These are phyloP conservation scores for Daldinia sp. DNA, from an alignment of 2,329 filamentous ascomycete genomes.

Conservation along the genomic window DNA sequence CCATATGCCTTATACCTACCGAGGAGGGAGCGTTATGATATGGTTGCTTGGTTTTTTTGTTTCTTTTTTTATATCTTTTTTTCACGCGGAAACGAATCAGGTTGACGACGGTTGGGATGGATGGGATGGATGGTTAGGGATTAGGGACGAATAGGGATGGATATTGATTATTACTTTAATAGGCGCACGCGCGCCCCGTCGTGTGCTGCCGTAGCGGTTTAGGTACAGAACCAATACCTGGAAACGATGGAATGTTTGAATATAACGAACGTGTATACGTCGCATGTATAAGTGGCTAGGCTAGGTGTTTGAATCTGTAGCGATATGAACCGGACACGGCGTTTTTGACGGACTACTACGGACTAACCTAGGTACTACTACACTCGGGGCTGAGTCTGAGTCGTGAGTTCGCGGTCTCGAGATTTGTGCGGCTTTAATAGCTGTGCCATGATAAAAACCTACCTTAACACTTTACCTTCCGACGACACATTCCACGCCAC, in stretches of 20 bases:
- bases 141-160: background rate
- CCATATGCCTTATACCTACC: no score
- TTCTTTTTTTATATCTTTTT: no score
- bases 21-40: no score
- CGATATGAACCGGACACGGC: no score
- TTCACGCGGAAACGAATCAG: background rate
- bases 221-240: background rate
- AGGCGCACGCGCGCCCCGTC: background rate
- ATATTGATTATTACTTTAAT: background rate
- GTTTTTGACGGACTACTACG: no score
- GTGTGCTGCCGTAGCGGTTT: background rate
- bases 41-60: no score
- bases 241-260: background rate
- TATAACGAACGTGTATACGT: background rate
- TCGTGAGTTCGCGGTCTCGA: background rate
- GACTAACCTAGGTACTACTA: no score
- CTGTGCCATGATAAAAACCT: no score
- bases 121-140: background rate
- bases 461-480: no score
- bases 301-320: background rate
- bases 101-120: background rate
- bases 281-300: background rate
- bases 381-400: background rate
- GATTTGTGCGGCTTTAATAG: background rate
- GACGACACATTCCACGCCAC: no score